Base-by-base conservation (phyloP, 495 filamentous ascomycete species). In the Aspergillus funiculosus region DNA sequence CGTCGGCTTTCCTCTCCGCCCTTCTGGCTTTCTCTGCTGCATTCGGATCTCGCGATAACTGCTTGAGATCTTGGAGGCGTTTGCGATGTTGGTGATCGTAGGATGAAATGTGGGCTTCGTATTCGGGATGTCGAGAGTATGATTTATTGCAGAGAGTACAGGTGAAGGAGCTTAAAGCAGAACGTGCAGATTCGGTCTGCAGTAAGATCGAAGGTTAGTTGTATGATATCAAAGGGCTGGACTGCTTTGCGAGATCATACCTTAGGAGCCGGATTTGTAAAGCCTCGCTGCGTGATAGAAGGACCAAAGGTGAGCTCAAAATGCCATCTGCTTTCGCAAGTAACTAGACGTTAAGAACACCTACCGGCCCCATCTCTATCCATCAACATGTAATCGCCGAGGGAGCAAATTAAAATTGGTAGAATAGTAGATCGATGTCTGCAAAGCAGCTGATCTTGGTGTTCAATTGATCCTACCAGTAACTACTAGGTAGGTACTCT, bases 81-180 rank as follows among this genome's bases (percentile, higher is more conserved):
- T 79, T 79, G 53, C 75, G 77, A 51, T 81, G 78, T 44, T 79
- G 75, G 47, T 81, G 78, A 50, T 81, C 78, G 52, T 81, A 81
- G 28, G 73, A 77, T 7, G 66, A 67, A 52, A 81, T 79, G 53
- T 81, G 78, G 6, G 78, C 78, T 63, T 80, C 78, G 41, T 75
- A 80, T 50, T 81, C 78, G 1, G 79, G 78, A 45, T 78, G 74
- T 15, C 78, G 76, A 3, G 69, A 72, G 52, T 81, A 81, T 10
- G 78, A 79, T 51, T 81, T 81, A 42, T 70, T 71, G 62, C 78
- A 81, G 13, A 81, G 65, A 6, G 71, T 73, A 44, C 76, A 98
- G 66, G 86, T 89, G 70, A 98, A 95, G 20, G 87, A 79, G 53
- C 85, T 86, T n/a, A 85, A 73, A 4, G 91, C 91, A 56, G 89